Evolutionary conservation across 345 rosid genomes (phyloP), one percentile per base, ranked within the genome.

Genomic region (Salix koriyanagi): DNA sequence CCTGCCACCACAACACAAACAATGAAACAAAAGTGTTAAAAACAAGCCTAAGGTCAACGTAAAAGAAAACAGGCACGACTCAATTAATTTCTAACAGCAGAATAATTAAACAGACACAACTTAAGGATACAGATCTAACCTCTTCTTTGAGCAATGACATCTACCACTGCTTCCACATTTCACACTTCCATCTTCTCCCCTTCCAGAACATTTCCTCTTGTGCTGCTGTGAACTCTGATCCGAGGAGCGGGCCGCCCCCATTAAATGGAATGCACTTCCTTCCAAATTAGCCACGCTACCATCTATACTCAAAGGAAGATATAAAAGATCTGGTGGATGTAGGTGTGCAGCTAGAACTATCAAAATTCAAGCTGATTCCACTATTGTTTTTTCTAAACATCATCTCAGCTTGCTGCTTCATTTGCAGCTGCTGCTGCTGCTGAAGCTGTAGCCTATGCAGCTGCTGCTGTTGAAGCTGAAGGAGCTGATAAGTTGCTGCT

Each of bases 81-180:
- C 34, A 13, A 23, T 9, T n/a, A 44, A 30, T 32, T 15, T 21
- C 58, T 14, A 69, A 23, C 42, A 34, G 62, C 23, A 42, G 21
- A 16, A 65, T 10, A 79, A 58, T 30, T 69, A 58, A 48, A 8
- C 18, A 13, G 26, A 61, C 46, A 41, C 37, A 3, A 28, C 64
- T 64, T 34, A 69, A 52, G 23, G 39, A 37, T 18, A 50, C 21
- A 58, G 70, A 70, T 44, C 78, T 62, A 60, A 91, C 96, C 96
- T 88, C 86, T 90, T 91, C 89, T 91, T 91, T 4, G 96, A 88
- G 85, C 93, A 90, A 79, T 91, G 96, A 78, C 93, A 91, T 84
- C 91, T 84, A 41, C 87, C 81, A 50, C 83, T 87, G 77, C 85
- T 88, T 72, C 87, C 91, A 71, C 93, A 91, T 83, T 91, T 91